Evolutionary conservation across 2,329 filamentous ascomycete genomes (phyloP), one percentile per base, ranked within the genome.

Genomic region (Mycosphaerella sp.): DNA sequence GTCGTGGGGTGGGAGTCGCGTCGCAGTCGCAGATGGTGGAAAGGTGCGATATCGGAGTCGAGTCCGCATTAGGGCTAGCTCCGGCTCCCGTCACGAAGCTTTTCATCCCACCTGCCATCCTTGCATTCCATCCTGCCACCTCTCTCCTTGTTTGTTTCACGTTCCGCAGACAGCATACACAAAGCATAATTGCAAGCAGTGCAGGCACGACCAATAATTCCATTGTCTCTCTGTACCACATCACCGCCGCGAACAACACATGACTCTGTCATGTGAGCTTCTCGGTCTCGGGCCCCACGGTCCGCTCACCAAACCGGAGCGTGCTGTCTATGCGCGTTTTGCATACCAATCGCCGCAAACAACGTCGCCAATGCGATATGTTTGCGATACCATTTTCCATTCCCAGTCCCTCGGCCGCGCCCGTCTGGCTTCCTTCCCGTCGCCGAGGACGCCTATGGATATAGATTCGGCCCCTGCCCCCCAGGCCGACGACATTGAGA

Each of bases 321-420:
- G 34, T n/a, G 34, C 34, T 38, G 40, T 46, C 2, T 53, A 53
- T 38, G 17, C 47, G 9, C 12, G 34, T 14, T 53, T 43, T 17
- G 17, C 26, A n/a, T 48, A 44, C 38, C 17, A 36, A 10, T 3
- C 36, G 31, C 51, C 51, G 36, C 41, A 26, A 34, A 34, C 44
- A 26, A 14, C 9, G 8, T 47, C 51, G 39, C 51, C 51, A 23
- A 31, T 21, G 44, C 44, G 45, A 34, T 53, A 47, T 43, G 39
- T 47, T 26, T 32, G 14, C 14, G 29, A 47, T 4, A 34, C 45
- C 26, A 26, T 53, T 14, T 53, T 48, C 50, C 43, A 52, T 26
- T 21, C 51, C 5, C 4, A 11, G 12, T 42, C n/a, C 10, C 38
- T 48, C 34, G 50, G 50, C n/a, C 29, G 17, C n/a, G 43, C 21